Conservation (phyloP, 768 basidiomycete species). For the Coprinopsis sp. region DNA sequence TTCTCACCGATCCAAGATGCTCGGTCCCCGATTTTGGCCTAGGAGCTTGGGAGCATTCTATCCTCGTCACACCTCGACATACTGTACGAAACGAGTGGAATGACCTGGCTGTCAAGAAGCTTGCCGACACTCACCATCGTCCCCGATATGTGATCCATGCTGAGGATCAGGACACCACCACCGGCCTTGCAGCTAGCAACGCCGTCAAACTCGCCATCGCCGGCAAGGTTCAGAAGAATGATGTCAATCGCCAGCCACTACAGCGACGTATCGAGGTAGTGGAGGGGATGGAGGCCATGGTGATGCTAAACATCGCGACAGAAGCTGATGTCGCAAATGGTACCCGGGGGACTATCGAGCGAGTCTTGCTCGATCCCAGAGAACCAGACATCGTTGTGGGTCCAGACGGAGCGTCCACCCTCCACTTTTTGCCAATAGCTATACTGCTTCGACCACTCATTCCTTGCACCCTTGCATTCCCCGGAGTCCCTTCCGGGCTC, state of each 20-base stretch:
- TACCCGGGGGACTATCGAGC: slow-evolving; percentile 27
- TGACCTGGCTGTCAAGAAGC: slow-evolving; percentile 16
- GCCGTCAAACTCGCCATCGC: not conserved
- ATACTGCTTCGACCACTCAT: not conserved
- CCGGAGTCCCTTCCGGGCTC: not conserved
- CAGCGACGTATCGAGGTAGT: not conserved
- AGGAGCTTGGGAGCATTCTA: slow-evolving; percentile 27
- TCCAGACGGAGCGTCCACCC: not conserved
- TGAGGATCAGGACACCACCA: slow-evolving; percentile 19
- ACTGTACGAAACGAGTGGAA: slow-evolving; percentile 35
- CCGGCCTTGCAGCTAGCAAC: not conserved
- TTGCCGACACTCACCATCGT: slow-evolving; percentile 13
- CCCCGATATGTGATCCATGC: slow-evolving; percentile 25
- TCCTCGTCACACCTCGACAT: slow-evolving; percentile 35
- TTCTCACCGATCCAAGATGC: slow-evolving; percentile 15
- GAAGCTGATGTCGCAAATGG: slow-evolving; percentile 38
- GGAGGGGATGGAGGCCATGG: slow-evolving; percentile 25
- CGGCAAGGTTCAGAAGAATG: not conserved
- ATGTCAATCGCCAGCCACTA: not conserved
- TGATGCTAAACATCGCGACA: slow-evolving; percentile 30
- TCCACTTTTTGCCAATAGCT: not conserved
- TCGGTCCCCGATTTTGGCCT: slow-evolving; percentile 18
- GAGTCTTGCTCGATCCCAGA: slow-evolving; percentile 28
- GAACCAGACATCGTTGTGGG: slow-evolving; percentile 14
- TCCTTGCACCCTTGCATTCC: not conserved